phyloP scores from a whole-genome alignment of 345 rosid genomes.

The Dipteronia dyeriana region DNA sequence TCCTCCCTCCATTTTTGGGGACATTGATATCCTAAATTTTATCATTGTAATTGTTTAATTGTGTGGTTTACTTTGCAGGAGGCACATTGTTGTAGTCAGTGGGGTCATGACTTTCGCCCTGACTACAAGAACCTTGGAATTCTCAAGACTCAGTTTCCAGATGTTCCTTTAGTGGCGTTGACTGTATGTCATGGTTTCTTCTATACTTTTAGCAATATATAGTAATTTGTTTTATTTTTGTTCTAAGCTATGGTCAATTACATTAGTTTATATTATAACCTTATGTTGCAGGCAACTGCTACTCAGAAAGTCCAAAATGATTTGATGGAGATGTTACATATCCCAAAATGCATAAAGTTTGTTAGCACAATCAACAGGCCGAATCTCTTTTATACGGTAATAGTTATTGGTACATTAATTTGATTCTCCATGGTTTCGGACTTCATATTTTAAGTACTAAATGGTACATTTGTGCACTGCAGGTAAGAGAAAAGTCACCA shows the following conservation, averaged over 20 bases:
- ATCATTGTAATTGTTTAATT: neutral
- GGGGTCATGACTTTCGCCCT: conserved; percentile 99
- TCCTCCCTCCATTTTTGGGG: neutral
- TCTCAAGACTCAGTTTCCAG: conserved; percentile 91
- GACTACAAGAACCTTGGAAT: conserved; percentile 93
- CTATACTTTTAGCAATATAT: conserved; percentile 8
- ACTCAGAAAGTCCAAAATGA: conserved; percentile 89
- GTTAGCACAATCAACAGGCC: conserved; percentile 97
- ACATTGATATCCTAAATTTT: neutral
- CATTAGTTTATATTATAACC: conserved; percentile 13
- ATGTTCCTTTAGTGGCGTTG: conserved; percentile 82
- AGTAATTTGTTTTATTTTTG: neutral
- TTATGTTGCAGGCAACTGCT: conserved; percentile 84
- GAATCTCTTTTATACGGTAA: conserved; percentile 89
- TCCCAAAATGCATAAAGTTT: conserved; percentile 78
- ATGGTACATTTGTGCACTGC: conserved; percentile 22
- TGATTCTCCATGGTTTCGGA: conserved; percentile 17
- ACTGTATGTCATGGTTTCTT: conserved; percentile 60
- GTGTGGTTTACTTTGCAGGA: conserved; percentile 60
- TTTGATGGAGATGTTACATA: conserved; percentile 82
- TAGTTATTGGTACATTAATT: conserved; percentile 15
- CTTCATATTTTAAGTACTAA: conserved; percentile 14
- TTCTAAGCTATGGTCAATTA: conserved; percentile 4
- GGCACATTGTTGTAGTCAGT: conserved; percentile 99
- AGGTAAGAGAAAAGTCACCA: conserved; percentile 89